These are phyloP conservation scores for Paxillus rubicundulus DNA, from an alignment of 768 basidiomycete species.

Conservation along the genomic window DNA sequence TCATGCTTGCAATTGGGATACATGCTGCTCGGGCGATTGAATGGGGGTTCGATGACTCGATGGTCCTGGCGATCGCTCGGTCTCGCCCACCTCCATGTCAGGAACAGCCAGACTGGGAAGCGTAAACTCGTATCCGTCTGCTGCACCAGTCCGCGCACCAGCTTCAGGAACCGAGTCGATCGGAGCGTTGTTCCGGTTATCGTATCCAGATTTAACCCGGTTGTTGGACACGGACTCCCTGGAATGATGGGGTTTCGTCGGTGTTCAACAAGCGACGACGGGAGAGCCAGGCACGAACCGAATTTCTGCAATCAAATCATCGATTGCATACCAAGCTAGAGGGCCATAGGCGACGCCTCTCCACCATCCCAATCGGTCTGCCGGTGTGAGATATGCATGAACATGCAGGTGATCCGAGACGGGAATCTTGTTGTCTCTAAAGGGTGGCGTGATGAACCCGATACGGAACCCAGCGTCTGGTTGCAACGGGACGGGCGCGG, in stretches of 20 bases:
- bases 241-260: not conserved
- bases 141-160: conserved; percentile 61
- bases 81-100: conserved; percentile 42
- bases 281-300: conserved; percentile 44
- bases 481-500: conserved; percentile 27
- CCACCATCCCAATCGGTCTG: conserved; percentile 73
- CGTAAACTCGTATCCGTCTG: conserved; percentile 64
- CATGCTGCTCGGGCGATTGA: conserved; percentile 32
- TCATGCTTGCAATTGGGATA: conserved; percentile 40
- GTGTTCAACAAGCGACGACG: conserved; percentile 3
- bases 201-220: conserved; percentile 75
- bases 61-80: not conserved
- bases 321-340: conserved; percentile 72
- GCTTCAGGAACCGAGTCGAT: conserved; percentile 74
- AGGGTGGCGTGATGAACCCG: conserved; percentile 78
- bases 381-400: conserved; percentile 66
- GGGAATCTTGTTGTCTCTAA: conserved; percentile 75
- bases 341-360: conserved; percentile 63
- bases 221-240: conserved; percentile 80
- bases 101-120: conserved; percentile 44
- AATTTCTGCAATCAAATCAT: conserved; percentile 80
- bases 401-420: conserved; percentile 77
- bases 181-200: conserved; percentile 54
- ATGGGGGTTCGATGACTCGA: conserved; percentile 20
- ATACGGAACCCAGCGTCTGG: conserved; percentile 47